Base-by-base conservation (phyloP, 371 early-diverging fungal species). In the Mortierella sp. region DNA sequence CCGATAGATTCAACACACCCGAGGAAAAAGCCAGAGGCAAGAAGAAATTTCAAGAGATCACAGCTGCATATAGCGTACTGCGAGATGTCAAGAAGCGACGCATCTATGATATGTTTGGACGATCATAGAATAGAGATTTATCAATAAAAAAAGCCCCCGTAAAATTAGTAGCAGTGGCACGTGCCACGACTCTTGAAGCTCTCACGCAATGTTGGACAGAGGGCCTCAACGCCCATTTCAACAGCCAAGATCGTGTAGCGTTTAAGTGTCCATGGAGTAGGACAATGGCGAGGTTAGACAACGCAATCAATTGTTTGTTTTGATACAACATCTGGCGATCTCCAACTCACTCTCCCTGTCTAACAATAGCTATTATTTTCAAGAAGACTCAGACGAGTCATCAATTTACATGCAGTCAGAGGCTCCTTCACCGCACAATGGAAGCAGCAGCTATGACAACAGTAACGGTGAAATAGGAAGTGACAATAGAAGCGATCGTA, bases 41-140 rank as follows among this genome's bases (percentile, higher is more conserved):
- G 60, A 80, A 78, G 36, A 86, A 88, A 67, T 91, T 91, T 38
- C 89, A 91, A 74, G 66, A 78, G 28, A 86, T 91, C 53, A 88
- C 89, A 1, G 84, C 85, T 33, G 91, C 91, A 0, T 91, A 91
- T 57, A 87, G 85, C 65, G 88, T 91, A 2, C 79, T 91, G 33
- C 83, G 91, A 55, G 89, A 91, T 69, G 72, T 64, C 11, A 79
- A 79, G 53, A 79, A 79, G 47, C 50, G 79, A 11, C 66, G 63
- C 11, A 24, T 63, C 0, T 79, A 81, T 33, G 82, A 81, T 33
- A 65, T 62, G 38, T 57, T 53, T 57, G 80, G 80, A 2, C 59
- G 47, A 28, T 11, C 22, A 55, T 55, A 55, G 28, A 11, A 7
- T 32, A 11, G 16, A 13, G 3, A 13, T 41, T 3, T 3, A 41